Base-by-base conservation (phyloP, 2,329 filamentous ascomycete species). In the Pseudogymnoascus sp. region DNA sequence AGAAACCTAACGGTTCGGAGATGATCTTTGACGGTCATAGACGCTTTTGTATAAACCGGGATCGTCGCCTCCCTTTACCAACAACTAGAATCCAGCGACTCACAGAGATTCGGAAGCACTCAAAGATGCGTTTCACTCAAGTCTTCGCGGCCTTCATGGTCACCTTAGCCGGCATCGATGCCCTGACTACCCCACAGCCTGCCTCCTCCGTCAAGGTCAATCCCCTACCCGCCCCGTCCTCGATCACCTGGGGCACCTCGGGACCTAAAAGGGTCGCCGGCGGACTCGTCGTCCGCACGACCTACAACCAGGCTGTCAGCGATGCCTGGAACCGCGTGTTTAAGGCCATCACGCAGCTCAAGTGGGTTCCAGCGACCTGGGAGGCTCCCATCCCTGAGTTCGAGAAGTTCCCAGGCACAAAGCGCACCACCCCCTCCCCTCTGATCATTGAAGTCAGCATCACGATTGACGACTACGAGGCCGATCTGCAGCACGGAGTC, bases 401-500 rank as follows among this genome's bases (percentile, higher is more conserved):
- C 65, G 75, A 78, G 9, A 75, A 80, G 0, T 85, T 84, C 70
- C 83, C 82, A 5, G 79, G 77, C 16, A 64, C 73, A 0, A 74
- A 74, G 62, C 63, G 63, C 31, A 73, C 75, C 69, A 73, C 75
- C 36, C 71, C 67, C 16, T 63, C 65, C 6, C 60, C 69, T 1
- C 66, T 64, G 59, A 70, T 84, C 16, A 76, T 67, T 2, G 72
- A 72, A 11, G 73, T 85, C 40, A 74, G 78, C 23, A 72, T 85
- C 46, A 71, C 77, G 5, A 72, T 85, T 21, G 66, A 74, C 6
- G 74, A 85, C 68, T 70, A 69, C 42, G 65, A 75, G 8, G 80
- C 78, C 3, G 75, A 80, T 63, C 73, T 85, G 31, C 77, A 83
- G 68, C 81, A 84, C 66, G 82, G 80, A 36, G 81, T 89, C 9